These are phyloP conservation scores for Cyclotella sp. DNA, from an alignment of 108 stramenopile genomes.

Conservation along the genomic window DNA sequence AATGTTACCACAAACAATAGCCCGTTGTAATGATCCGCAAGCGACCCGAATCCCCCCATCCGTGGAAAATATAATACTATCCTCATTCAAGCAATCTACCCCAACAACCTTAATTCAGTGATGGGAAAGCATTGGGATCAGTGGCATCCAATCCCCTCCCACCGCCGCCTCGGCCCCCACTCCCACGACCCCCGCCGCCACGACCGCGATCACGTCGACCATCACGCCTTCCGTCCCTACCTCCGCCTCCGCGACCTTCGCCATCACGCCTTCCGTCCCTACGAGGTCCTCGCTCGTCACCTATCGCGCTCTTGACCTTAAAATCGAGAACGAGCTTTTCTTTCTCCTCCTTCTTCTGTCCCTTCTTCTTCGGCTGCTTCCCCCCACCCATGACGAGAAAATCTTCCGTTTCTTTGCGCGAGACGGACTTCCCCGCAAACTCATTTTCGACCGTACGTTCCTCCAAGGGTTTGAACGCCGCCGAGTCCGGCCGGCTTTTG, in stretches of 20 bases:
- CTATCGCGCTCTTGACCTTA: conserved; percentile 57
- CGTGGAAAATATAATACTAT: neutral
- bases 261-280: conserved; percentile 58
- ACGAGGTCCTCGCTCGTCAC: conserved; percentile 49
- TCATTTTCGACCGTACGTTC: conserved; percentile 76
- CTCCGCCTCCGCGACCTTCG: conserved; percentile 55
- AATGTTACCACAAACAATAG: neutral
- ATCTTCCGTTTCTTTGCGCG: conserved; percentile 67
- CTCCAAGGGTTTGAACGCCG: conserved; percentile 63
- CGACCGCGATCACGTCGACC: conserved; percentile 40
- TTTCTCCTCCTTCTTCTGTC: conserved; percentile 63
- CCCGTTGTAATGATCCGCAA: neutral
- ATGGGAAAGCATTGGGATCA: conserved; percentile 78
- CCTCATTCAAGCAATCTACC: neutral
- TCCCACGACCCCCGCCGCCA: conserved; percentile 46
- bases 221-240: conserved; percentile 49
- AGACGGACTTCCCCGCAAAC: conserved; percentile 55
- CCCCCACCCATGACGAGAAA: conserved; percentile 86
- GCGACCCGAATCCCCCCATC: too few relatives aligned
- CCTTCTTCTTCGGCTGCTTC: conserved; percentile 68
- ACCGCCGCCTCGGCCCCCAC: conserved; percentile 47
- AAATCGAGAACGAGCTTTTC: conserved; percentile 78
- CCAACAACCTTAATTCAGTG: conserved; percentile 32
- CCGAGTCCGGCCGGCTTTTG: conserved; percentile 55
- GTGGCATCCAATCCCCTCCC: conserved; percentile 57